Conservation (phyloP, 805 yeast genomes). For the Candida jianshihensis region DNA sequence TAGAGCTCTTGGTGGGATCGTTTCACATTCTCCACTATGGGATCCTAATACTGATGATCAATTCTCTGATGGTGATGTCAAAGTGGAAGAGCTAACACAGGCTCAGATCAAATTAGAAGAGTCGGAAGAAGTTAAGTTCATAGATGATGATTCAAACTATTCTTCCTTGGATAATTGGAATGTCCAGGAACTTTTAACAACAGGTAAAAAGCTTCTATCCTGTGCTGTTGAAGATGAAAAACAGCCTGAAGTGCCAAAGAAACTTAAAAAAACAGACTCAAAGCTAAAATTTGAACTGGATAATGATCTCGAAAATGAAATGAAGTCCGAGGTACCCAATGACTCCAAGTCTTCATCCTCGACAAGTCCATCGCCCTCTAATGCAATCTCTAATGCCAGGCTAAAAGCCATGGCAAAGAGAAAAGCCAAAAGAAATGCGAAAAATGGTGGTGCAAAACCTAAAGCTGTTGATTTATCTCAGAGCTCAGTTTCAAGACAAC, state of each 20-base stretch:
- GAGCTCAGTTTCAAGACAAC: conserved; percentile 55
- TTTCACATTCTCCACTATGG: conserved; percentile 72
- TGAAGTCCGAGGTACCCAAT: conserved; percentile 3
- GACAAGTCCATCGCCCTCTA: no score
- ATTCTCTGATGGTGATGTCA: conserved; percentile 14
- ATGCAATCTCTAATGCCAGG: conserved; percentile 55
- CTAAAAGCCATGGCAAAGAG: conserved; percentile 93
- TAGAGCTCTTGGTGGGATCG: conserved; percentile 89
- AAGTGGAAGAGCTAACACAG: conserved; percentile 17
- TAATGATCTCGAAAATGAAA: conserved; percentile 16
- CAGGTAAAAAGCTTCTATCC: conserved; percentile 39
- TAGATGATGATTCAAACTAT: conserved; percentile 32
- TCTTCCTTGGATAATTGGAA: conserved; percentile 45
- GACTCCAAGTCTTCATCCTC: conserved; percentile 6
- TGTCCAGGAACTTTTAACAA: conserved; percentile 39
- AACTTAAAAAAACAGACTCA: conserved; percentile 29
- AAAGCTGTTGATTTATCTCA: conserved; percentile 63
- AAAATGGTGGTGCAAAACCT: conserved; percentile 36
- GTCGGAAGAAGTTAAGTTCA: conserved; percentile 4
- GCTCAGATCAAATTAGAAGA: conserved; percentile 18
- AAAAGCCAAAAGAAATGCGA: conserved; percentile 69
- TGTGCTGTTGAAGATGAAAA: conserved; percentile 21
- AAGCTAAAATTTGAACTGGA: conserved; percentile 30
- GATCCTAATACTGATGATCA: conserved; percentile 50
- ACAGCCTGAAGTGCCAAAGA: conserved; percentile 36